Evolutionary conservation across 176 grass and related monocot genomes (phyloP), one percentile per base, ranked within the genome.

Genomic region (Eragrostis curvula): DNA sequence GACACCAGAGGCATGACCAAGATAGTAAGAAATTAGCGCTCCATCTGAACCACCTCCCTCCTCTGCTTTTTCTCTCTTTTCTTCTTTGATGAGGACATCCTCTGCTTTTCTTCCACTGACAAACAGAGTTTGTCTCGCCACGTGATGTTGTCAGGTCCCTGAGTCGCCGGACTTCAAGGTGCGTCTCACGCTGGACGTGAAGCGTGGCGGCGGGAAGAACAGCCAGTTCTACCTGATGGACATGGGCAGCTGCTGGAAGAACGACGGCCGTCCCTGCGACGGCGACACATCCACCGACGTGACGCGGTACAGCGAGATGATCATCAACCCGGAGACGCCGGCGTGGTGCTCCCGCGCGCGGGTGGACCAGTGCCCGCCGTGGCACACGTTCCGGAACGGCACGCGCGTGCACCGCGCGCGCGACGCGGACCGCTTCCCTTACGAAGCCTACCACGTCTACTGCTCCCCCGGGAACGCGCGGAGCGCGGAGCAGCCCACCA

Each of bases 241-340:
- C 88, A 97, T 97, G 92, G 94, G 94, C 20, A 89, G 92, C 84
- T 97, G 94, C 78, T 97, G 94, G 94, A 97, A 97, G 87, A 97
- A 97, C 92, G 87, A 75, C 50, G 95, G 95, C 6, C 10, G 48
- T 0, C 60, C 92, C 14, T 97, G 95, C 80, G 90, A 97, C 51
- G 95, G 95, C 50, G 90, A 97, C 66, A 75, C 77, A 9, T 16
- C 81, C 25, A 92, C 86, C 5, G 92, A 97, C 63, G 95, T 97
- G 60, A 97, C 95, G 0, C 90, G 95, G 40, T 97, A 97, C 88
- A 92, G 88, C 83, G 95, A 97, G 88, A 97, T 97, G 95, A 92
- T 97, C 83, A 92, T 97, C 75, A 97, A 97, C 85, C 95, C 92
- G 4, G 84, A 83, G 12, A 92, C 88, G 5, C 61, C 77, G 30